Evolutionary conservation across 257 asterid genomes (phyloP).

Genomic region (Solanum pimpinellifolium): DNA sequence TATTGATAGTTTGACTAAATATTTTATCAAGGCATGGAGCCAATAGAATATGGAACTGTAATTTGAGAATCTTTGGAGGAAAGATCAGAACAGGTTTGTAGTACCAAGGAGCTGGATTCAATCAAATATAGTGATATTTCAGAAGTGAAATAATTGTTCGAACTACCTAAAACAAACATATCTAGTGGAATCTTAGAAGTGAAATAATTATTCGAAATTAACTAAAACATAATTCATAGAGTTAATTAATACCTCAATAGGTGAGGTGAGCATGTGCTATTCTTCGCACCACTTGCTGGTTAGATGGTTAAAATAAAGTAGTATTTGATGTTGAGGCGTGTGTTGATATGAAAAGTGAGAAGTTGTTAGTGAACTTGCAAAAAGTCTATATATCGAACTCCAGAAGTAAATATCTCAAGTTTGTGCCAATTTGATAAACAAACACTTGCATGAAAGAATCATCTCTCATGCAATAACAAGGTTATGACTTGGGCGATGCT

Average conservation of each 20-base stretch:
- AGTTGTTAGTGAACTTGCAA: background rate
- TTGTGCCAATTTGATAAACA: background rate
- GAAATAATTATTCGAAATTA: too few species aligned
- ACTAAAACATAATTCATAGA: background rate
- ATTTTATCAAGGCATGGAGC: background rate
- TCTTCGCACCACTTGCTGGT: background rate
- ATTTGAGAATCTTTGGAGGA: background rate
- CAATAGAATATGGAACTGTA: background rate
- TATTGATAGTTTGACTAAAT: background rate
- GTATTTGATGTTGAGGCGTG: background rate
- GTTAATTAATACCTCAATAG: background rate
- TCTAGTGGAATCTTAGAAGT: background rate
- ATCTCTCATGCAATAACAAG: background rate
- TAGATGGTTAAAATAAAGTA: background rate
- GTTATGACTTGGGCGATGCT: background rate
- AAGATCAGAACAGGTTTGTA: background rate
- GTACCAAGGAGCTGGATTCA: background rate
- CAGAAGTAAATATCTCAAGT: background rate
- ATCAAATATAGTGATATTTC: background rate
- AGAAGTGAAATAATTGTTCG: too few species aligned
- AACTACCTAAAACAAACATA: background rate
- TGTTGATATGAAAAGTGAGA: background rate
- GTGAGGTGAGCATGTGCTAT: background rate
- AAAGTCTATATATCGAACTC: background rate
- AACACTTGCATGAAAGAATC: background rate